Evolutionary conservation across 2,329 filamentous ascomycete genomes (phyloP), one percentile per base, ranked within the genome.

Genomic region (Aspergillus calidoustus): DNA sequence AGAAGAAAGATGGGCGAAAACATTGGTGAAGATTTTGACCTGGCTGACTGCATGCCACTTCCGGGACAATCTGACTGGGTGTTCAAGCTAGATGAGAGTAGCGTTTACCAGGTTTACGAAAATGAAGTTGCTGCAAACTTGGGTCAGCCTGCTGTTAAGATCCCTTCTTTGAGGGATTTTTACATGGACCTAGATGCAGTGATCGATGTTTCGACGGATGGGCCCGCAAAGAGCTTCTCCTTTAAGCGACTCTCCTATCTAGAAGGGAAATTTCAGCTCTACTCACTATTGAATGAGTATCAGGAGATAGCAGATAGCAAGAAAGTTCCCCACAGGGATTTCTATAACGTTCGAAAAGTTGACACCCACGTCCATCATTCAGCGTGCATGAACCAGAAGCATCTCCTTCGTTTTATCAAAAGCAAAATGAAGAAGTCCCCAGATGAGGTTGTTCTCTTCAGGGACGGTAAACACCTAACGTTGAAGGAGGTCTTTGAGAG

Each of bases 401-500:
- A 99, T 84, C 81, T 99, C 60, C 82, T 99, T 63, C 92, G 95
- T 58, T 99, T 99, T 79, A 99, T 99, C 82, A 99, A 99, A 80
- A 97, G 93, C 79, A 99, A 99, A 81, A 97, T 99, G 92, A 98
- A 97, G 85, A 99, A 97, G 78, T 95, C 87, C 19, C 93, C 93
- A 0, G 91, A 98, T 71, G 95, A 99, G 79, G 88, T 95, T 34
- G 95, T 99, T 7, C 85, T 99, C 49, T 96, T 89, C 77, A 87
- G 95, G 73, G 95, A 99, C 76, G 94, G 91, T 62, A 96, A 94
- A 77, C 88, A 96, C 77, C 82, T 99, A 69, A 98, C 95, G 0
- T 80, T 99, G 62, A 88, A 87, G 61, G 92, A 99, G 78, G 95
- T 99, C 0, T 99, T 99, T 77, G 90, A 97, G 71, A 97, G 93